Evolutionary conservation across 495 filamentous ascomycete genomes (phyloP).

Genomic region (Hypoxylon crocopeplum): DNA sequence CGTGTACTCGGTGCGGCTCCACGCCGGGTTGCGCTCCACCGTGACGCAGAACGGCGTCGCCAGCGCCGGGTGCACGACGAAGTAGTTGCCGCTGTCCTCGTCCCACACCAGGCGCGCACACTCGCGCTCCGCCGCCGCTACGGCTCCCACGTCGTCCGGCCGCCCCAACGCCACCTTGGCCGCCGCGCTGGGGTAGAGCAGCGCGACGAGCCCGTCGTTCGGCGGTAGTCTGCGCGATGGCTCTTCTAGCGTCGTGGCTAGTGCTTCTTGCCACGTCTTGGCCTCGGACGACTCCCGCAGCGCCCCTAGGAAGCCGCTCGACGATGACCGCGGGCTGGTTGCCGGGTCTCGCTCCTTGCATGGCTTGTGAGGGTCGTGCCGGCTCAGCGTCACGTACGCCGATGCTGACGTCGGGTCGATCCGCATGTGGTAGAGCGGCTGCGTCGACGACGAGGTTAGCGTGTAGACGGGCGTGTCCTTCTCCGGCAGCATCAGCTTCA

Average conservation of each 20-base stretch:
- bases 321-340: slow-evolving; percentile 23
- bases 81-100: slow-evolving; percentile 65
- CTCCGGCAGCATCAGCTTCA: slow-evolving; percentile 56
- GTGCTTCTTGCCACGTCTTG: slow-evolving; percentile 60
- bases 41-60: slow-evolving; percentile 63
- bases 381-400: slow-evolving; percentile 57
- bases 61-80: slow-evolving; percentile 74
- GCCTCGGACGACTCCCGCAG: slow-evolving; percentile 48
- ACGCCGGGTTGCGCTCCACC: slow-evolving; percentile 57
- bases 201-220: slow-evolving; percentile 72
- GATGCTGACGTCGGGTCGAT: slow-evolving; percentile 62
- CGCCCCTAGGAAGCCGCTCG: slow-evolving; percentile 46
- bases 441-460: slow-evolving; percentile 51
- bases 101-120: slow-evolving; percentile 77
- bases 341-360: slow-evolving; percentile 44
- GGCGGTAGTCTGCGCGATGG: slow-evolving; percentile 62
- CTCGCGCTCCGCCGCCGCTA: slow-evolving; percentile 71
- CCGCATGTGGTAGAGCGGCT: slow-evolving; percentile 61
- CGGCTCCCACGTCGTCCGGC: slow-evolving; percentile 65
- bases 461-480: slow-evolving; percentile 59
- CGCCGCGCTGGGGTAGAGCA: slow-evolving; percentile 74
- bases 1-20: slow-evolving; percentile 63
- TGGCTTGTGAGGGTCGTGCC: slow-evolving; percentile 60
- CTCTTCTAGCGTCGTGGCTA: slow-evolving; percentile 67
- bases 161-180: slow-evolving; percentile 73